phyloP scores from a whole-genome alignment of 1,284 basidiomycete genomes.

The Malassezia globosa region DNA sequence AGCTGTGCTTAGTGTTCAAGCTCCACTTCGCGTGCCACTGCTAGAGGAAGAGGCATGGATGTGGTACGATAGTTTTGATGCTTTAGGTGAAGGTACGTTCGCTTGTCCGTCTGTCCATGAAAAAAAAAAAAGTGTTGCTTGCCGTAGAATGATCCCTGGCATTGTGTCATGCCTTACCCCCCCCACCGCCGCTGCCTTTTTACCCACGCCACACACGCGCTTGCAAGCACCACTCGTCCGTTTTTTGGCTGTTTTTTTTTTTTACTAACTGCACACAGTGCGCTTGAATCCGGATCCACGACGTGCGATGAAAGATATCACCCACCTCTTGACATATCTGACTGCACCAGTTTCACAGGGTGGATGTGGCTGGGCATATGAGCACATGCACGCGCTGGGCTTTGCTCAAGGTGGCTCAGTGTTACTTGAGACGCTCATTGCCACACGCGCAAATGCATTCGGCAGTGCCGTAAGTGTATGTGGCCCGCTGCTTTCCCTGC shows the following conservation, averaged over 20 bases:
- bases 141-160: background rate
- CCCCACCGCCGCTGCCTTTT: no score
- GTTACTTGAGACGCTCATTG: conserved; percentile 57
- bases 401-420: conserved; percentile 79
- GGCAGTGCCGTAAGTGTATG: conserved; percentile 24
- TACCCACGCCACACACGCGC: no score
- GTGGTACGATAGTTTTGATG: conserved; percentile 77
- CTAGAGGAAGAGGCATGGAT: conserved; percentile 55
- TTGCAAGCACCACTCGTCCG: conserved; percentile 43
- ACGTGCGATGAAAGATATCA: conserved; percentile 55
- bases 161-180: background rate
- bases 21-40: conserved; percentile 69
- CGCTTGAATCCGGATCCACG: conserved; percentile 59
- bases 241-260: no score
- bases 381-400: conserved; percentile 70
- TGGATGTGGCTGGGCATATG: conserved; percentile 56
- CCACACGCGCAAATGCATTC: conserved; percentile 50
- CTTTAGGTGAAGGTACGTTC: conserved; percentile 56
- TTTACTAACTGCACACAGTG: no score
- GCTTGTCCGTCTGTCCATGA: background rate
- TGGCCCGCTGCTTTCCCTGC: conserved; percentile 21
- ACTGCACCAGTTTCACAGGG: conserved; percentile 42
- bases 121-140: no score
- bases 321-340: conserved; percentile 55
- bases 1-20: conserved; percentile 66